Base-by-base conservation (phyloP, 1,284 basidiomycete species). In the Rhodotorula sp. region DNA sequence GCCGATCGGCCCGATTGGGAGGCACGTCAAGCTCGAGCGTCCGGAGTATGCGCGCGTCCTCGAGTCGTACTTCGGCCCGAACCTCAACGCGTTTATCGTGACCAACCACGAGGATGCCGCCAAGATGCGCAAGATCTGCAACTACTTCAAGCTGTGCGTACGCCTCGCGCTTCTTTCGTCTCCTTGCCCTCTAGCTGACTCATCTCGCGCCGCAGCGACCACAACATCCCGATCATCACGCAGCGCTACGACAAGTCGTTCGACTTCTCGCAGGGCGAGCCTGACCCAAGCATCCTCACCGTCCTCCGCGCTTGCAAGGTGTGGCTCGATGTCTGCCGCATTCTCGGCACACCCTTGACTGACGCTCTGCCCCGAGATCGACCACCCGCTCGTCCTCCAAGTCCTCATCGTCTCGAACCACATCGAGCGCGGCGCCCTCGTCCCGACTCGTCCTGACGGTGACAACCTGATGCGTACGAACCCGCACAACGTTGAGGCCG, bases 1-100 rank as follows among this genome's bases (percentile, higher is more conserved):
- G 24, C 94, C 95, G 0, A 80, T 97, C 36, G 96, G 96, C 1
- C 93, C 94, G 0, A 82, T 98, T n/a, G 94, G 94, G 0, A 73
- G 84, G 55, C 85, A 87, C 78, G 88, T 99, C 74, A 89, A 89
- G 76, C 86, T 94, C 59, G 86, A 83, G 64, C 90, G 96, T 68
- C 81, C 82, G 72, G 82, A 79, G 44, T 99, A 91, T 87, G 86
- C 86, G 0, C 81, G 82, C 0, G 76, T 92, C 11, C 79, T 97
- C 71, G 86, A 91, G 49, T 82, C 82, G 24, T 84, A 89, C 74
- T 83, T 99, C 5, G 87, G 86, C 7, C 66, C 73, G 8, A 77
- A 83, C 10, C 84, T 99, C 81, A 86, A 84, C 39, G 85, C 87
- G 1, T 99, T 91, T 79, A 89, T 89, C 0, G 85, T 96, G 47